phyloP scores from a whole-genome alignment of 1,284 basidiomycete species.

The Ceratobasidium sp. region DNA sequence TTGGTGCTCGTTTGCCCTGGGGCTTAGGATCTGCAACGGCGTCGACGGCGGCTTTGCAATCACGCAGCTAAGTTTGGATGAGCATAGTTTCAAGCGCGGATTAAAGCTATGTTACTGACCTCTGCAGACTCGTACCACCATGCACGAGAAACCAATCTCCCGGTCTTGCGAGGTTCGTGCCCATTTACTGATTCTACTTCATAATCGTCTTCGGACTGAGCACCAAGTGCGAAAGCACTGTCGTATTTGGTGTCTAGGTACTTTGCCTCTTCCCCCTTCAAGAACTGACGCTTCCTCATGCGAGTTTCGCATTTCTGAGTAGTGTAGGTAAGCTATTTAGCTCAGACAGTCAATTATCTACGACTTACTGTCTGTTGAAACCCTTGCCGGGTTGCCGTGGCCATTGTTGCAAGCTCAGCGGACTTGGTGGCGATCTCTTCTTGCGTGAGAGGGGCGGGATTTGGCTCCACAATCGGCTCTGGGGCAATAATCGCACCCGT shows the following conservation, averaged over 20 bases:
- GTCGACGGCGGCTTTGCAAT: background rate
- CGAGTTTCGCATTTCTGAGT: background rate
- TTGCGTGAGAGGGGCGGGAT: background rate
- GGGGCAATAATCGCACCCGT: background rate
- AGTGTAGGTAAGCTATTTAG: background rate
- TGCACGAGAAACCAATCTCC: background rate
- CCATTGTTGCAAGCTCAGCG: background rate
- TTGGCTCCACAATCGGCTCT: background rate
- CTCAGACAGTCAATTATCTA: background rate
- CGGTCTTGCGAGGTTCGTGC: slow-evolving; percentile 1
- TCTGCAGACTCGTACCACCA: background rate
- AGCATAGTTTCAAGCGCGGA: background rate
- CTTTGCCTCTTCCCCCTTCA: background rate
- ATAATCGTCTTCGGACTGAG: background rate
- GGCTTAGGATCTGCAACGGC: background rate
- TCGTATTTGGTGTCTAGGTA: background rate
- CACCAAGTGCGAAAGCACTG: background rate
- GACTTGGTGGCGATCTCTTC: background rate
- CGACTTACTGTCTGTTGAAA: background rate
- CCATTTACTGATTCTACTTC: too few relatives aligned
- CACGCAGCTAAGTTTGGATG: background rate
- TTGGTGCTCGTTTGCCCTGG: background rate
- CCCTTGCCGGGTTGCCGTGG: background rate
- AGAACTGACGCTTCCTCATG: background rate
- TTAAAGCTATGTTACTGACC: background rate